Percentiles rank a stretch among this genome's conserved stretches.
Evolutionary conservation across 1,284 basidiomycete species (phyloP).

Genomic region (Puccinia hordei): DNA sequence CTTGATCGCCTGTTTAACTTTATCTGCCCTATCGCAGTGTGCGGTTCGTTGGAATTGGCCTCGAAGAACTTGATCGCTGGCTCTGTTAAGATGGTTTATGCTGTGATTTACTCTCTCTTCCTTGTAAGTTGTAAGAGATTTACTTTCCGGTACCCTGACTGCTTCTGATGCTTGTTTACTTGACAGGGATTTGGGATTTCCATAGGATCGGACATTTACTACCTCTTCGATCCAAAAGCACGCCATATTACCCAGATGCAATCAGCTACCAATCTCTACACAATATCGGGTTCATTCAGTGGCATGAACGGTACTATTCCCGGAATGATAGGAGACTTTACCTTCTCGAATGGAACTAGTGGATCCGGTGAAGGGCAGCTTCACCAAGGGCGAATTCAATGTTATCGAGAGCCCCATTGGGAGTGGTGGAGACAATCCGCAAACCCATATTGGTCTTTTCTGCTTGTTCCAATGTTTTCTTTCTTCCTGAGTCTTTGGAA

Average conservation of each 20-base stretch:
- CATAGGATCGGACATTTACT: conserved; percentile 81
- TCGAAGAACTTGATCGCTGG: conserved; percentile 85
- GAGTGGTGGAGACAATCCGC: conserved; percentile 78
- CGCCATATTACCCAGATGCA: conserved; percentile 65
- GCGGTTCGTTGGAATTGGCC: conserved; percentile 79
- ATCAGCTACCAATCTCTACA: conserved; percentile 63
- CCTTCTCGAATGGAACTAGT: conserved; percentile 67
- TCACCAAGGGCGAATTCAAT: conserved; percentile 62
- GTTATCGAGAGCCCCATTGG: conserved; percentile 68
- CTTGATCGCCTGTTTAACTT: conserved; percentile 58
- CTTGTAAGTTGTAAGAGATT: conserved; percentile 62
- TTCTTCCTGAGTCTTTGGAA: conserved; percentile 73
- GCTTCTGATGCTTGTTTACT: neutral
- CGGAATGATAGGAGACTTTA: conserved; percentile 72
- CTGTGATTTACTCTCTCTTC: conserved; percentile 84
- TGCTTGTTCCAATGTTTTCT: conserved; percentile 81
- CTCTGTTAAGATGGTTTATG: conserved; percentile 85
- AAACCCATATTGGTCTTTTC: conserved; percentile 73
- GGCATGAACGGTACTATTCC: conserved; percentile 67
- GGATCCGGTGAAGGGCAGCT: conserved; percentile 54
- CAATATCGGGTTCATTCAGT: conserved; percentile 69
- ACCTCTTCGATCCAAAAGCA: conserved; percentile 70
- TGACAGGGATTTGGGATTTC: conserved; percentile 76
- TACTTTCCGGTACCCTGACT: neutral
- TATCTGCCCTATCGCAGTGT: conserved; percentile 60